Base-by-base conservation (phyloP, 805 yeast genomes). In the Dipodascus albidus region DNA sequence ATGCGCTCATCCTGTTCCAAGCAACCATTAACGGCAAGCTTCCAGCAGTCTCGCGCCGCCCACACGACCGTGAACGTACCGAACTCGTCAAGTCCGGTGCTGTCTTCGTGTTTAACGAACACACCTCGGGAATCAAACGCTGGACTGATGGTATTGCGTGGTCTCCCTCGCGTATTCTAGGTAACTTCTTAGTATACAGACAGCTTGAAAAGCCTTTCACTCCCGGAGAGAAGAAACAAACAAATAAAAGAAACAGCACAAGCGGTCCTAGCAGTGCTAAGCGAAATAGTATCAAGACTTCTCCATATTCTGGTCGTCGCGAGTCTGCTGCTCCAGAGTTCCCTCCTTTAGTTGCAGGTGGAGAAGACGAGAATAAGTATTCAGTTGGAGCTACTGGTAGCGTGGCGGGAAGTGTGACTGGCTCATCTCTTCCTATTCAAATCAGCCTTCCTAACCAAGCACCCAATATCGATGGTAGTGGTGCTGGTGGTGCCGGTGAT, bases 81-180 rank as follows among this genome's bases (percentile, higher is more conserved):
- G 67, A 69, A 2, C 71, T 87, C 50, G 87, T 90, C 33, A 70
- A 74, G 53, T 81, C 88, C 8, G 96, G 96, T 0, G 80, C 81
- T 59, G 81, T 88, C 1, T 89, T 90, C 67, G 87, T 91, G 1
- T 89, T 90, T 63, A 78, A 84, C 50, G 96, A 90, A 67, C 87
- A 85, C 59, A 72, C 77, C 11, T 81, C 90, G 0, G 89, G 91
- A 2, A 89, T 90, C 56, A 86, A 85, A 64, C 74, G 98, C 55
- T 90, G 98, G 98, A 90, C 98, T 1, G 98, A 90, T 63, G 96
- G 96, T n/a, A 79, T 87, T 14, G 74, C 90, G 14, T 90, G 98
- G 98, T 81, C 90, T 1, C 96, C 97, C 0, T 84, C 95, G 1
- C 74, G 97, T 50, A 88, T 90, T 42, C 74, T 88, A 23, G 96